Percentiles rank a stretch among this genome's conserved stretches.
Evolutionary conservation across 1,139 yeast genomes (phyloP).

Genomic region (Pichia kudriavzevii): DNA sequence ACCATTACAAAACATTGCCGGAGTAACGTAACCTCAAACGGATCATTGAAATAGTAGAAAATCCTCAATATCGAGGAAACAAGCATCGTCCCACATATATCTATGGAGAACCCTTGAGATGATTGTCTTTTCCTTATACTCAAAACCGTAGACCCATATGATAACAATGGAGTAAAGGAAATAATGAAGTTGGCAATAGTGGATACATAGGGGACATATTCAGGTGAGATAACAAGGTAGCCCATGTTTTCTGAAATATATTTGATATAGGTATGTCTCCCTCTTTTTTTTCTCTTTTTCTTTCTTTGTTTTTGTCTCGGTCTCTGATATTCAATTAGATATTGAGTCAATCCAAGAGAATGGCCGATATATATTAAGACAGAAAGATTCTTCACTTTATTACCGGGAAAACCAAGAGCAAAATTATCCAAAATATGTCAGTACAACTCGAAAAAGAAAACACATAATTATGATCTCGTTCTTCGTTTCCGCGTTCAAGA

Average conservation of each 20-base stretch:
- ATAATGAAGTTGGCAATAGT: conserved; percentile 39
- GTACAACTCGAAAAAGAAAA: no score
- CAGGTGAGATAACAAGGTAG: conserved; percentile 30
- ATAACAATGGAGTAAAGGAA: conserved; percentile 71
- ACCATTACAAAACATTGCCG: conserved; percentile 78
- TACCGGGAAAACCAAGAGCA: no score
- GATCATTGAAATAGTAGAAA: conserved; percentile 68
- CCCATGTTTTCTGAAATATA: conserved; percentile 25
- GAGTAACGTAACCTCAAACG: conserved; percentile 68
- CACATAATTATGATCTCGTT: no score
- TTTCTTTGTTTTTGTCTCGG: no score
- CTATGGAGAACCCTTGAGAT: conserved; percentile 75
- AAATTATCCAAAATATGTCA: no score
- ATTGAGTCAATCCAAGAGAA: no score
- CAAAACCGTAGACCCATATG: conserved; percentile 77
- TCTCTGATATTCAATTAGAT: no score
- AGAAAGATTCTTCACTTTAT: no score
- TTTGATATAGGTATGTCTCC: no score
- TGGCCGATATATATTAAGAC: no score
- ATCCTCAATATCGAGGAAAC: conserved; percentile 69
- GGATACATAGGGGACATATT: conserved; percentile 40
- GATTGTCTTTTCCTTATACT: conserved; percentile 58
- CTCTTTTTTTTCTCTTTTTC: no score
- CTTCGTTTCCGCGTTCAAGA: no score
- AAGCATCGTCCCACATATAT: conserved; percentile 86